Base-by-base conservation (phyloP, 371 early-diverging fungal genomes). In the Mucor irregularis region DNA sequence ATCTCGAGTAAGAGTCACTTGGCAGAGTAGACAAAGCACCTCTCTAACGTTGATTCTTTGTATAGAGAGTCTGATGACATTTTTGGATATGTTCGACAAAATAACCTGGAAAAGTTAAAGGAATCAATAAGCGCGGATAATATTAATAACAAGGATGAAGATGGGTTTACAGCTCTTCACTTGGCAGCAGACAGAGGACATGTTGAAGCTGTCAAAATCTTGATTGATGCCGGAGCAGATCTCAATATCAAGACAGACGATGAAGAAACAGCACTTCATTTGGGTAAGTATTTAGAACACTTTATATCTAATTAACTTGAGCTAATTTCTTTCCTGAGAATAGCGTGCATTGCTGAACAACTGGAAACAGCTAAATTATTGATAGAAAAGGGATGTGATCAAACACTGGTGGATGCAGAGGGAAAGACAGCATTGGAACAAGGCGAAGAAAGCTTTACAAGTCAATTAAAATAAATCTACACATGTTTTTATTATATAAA, bases 271-370 rank as follows among this genome's bases (percentile, higher is more conserved):
- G 66, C 78, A 8, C 57, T 78, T 17, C 75, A 78, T 49, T 74
- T 66, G 48, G 77, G 77, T 77, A 65, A 52, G 30, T 26, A 24
- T 26, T 29, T 14, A 52, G 11, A 30, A n/a, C 3, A 21, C n/a
- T 1, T 21, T 10, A 43, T 24, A 22, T 53, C 4, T 9, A 5
- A 31, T 52, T 22, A 45, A 24, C n/a, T n/a, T n/a, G n/a, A 45
- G 19, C 39, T 38, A 5, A 38, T 17, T 38, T 3, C 4, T 34
- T 10, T 25, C 11, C n/a, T n/a, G n/a, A n/a, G n/a, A n/a, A 40
- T 56, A 73, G 78, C 78, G 5, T 78, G 74, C 38, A 70, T 78
- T 30, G 70, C 78, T 2, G 78, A 78, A 13, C 74, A 73, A 38
- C 37, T 68, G 5, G 64, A 66, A 5, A 46, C 52, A 2, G 78